Conservation (phyloP, 306 rosid genomes). For the Senna tora region DNA sequence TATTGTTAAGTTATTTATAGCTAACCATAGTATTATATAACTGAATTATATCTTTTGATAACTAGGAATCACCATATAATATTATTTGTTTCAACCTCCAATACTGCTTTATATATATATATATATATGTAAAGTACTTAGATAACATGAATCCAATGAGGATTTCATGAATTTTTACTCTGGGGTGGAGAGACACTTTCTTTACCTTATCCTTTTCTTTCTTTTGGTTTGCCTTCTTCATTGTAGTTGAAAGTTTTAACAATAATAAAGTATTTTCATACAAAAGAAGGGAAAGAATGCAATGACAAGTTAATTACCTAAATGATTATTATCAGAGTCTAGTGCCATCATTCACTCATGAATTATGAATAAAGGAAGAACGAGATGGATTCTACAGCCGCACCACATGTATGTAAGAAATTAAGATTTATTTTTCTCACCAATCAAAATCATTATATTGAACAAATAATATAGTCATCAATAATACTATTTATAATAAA, state of each 20-base stretch:
- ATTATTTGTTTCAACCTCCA: not conserved
- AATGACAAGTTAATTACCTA: no score
- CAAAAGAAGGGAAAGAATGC: no score
- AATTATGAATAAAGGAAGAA: constrained; percentile 11
- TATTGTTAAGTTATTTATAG: no score
- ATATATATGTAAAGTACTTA: not conserved
- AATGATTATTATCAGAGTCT: not conserved
- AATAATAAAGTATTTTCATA: no score
- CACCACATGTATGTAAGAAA: constrained; percentile 13
- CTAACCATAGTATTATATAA: not conserved
- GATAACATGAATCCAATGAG: not conserved
- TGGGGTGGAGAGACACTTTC: not conserved
- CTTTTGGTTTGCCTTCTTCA: not conserved
- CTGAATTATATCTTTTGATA: not conserved
- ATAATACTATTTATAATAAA: constrained; percentile 10
- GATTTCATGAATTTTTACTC: not conserved
- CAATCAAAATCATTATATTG: constrained; percentile 27
- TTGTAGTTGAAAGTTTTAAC: no score
- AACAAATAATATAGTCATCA: constrained; percentile 26
- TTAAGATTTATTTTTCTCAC: constrained; percentile 8
- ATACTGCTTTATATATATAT: not conserved
- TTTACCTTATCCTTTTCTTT: not conserved
- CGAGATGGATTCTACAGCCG: not conserved
- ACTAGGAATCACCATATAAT: constrained; percentile 8
- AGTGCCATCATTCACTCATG: constrained; percentile 22